Evolutionary conservation across 495 filamentous ascomycete species (phyloP).

Genomic region (Cryomyces minteri): DNA sequence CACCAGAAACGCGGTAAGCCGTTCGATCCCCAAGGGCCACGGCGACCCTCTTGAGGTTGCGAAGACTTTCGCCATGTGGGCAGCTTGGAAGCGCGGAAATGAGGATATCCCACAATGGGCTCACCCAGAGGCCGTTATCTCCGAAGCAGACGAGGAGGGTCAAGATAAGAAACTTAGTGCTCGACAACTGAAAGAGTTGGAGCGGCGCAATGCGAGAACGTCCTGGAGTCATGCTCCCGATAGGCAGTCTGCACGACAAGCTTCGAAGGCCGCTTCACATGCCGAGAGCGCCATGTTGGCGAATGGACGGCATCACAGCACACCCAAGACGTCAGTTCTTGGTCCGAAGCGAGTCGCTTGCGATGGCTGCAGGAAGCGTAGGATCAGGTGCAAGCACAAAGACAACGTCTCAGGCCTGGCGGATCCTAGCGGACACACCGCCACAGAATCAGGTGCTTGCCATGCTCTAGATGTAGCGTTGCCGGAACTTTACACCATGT

Average conservation of each 20-base stretch:
- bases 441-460: not conserved
- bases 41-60: slow-evolving; percentile 43
- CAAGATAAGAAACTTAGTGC: slow-evolving; percentile 19
- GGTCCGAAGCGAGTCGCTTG: slow-evolving; percentile 26
- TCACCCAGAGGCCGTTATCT: slow-evolving; percentile 16
- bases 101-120: slow-evolving; percentile 52
- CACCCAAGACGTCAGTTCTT: slow-evolving; percentile 25
- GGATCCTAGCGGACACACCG: not conserved
- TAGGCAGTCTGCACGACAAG: slow-evolving; percentile 12
- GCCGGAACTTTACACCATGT: too few relatives aligned
- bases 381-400: slow-evolving; percentile 27
- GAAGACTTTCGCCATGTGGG: slow-evolving; percentile 50
- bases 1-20: slow-evolving; percentile 36
- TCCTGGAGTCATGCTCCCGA: slow-evolving; percentile 13
- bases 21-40: slow-evolving; percentile 43
- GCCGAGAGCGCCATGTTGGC: not conserved
- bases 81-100: slow-evolving; percentile 56
- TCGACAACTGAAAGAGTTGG: slow-evolving; percentile 15
- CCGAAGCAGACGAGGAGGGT: slow-evolving; percentile 8
- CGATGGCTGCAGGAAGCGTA: slow-evolving; percentile 23
- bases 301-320: slow-evolving; percentile 13
- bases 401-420: slow-evolving; percentile 12
- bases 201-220: slow-evolving; percentile 13
- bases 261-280: slow-evolving; percentile 2
- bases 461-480: too few relatives aligned